Conservation (phyloP, 805 yeast species). For the Candida easanensis region DNA sequence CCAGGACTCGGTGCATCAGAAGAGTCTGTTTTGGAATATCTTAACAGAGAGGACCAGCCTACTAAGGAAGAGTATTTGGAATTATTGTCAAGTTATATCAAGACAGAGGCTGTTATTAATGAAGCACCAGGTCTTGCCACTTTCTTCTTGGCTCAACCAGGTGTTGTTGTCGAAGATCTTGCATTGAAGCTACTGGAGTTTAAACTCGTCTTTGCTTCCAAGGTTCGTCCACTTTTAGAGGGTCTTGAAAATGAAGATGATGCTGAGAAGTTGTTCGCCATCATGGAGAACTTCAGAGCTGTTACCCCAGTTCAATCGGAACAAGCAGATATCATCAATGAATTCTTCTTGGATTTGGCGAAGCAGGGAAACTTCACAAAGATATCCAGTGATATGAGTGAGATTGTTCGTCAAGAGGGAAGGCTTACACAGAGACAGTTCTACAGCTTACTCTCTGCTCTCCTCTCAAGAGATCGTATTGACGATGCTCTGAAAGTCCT, state of each 20-base stretch:
- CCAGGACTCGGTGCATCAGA: conserved; percentile 27
- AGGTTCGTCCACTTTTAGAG: conserved; percentile 23
- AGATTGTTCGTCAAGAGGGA: conserved; percentile 9
- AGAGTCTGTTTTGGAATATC: conserved; percentile 28
- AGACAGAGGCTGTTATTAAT: neutral
- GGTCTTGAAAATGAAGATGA: conserved; percentile 16
- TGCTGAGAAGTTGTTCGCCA: conserved; percentile 15
- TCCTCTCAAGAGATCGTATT: conserved; percentile 25
- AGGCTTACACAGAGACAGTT: conserved; percentile 24
- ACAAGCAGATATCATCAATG: conserved; percentile 20
- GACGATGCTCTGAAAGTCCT: conserved; percentile 33
- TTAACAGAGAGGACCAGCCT: conserved; percentile 29
- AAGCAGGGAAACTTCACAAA: conserved; percentile 17
- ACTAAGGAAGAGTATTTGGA: conserved; percentile 27
- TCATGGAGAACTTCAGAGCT: conserved; percentile 20
- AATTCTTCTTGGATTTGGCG: conserved; percentile 19
- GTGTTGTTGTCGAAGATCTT: conserved; percentile 17
- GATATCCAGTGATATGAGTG: conserved; percentile 14
- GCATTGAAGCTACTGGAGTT: conserved; percentile 22
- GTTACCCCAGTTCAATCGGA: conserved; percentile 15
- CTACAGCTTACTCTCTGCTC: conserved; percentile 26
- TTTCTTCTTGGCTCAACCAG: conserved; percentile 23
- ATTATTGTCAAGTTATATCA: conserved; percentile 27
- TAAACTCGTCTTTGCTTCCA: conserved; percentile 25
- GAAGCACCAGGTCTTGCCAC: conserved; percentile 23